Conservation (phyloP, 176 grass and related monocot species). For the Tuctoria greenei region DNA sequence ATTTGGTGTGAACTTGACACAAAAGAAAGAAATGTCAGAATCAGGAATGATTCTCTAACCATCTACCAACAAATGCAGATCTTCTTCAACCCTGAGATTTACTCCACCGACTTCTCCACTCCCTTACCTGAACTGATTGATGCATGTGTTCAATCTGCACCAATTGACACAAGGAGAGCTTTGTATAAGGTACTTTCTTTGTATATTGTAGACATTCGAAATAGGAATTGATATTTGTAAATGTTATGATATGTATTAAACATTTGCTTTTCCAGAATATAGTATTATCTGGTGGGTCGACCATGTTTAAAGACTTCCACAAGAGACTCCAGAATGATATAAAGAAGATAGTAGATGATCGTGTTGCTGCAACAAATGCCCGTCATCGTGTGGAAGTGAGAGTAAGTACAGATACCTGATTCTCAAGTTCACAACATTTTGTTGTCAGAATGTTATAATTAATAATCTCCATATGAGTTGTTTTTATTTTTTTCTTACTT, state of each 20-base stretch:
- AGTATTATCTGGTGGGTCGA: conserved; percentile 95
- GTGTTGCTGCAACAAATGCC: conserved; percentile 73
- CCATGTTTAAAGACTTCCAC: conserved; percentile 94
- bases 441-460: conserved; percentile 4
- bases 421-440: background rate
- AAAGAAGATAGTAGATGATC: conserved; percentile 93
- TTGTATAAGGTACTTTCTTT: conserved; percentile 82
- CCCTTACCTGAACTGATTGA: conserved; percentile 88
- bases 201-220: conserved; percentile 23
- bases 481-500: conserved; percentile 25
- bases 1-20: background rate
- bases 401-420: conserved; percentile 58
- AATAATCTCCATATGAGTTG: conserved; percentile 5
- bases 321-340: conserved; percentile 87
- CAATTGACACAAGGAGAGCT: conserved; percentile 97
- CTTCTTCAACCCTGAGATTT: conserved; percentile 93
- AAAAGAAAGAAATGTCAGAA: background rate
- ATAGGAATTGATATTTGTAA: conserved; percentile 28
- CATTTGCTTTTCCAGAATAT: conserved; percentile 61
- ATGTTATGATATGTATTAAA: conserved; percentile 15
- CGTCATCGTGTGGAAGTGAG: conserved; percentile 71
- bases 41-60: conserved; percentile 24
- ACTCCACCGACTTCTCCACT: conserved; percentile 60
- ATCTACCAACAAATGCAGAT: conserved; percentile 56
- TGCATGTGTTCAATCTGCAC: conserved; percentile 86